phyloP scores from a whole-genome alignment of 441 rosid species.

The Corymbia calophylla region DNA sequence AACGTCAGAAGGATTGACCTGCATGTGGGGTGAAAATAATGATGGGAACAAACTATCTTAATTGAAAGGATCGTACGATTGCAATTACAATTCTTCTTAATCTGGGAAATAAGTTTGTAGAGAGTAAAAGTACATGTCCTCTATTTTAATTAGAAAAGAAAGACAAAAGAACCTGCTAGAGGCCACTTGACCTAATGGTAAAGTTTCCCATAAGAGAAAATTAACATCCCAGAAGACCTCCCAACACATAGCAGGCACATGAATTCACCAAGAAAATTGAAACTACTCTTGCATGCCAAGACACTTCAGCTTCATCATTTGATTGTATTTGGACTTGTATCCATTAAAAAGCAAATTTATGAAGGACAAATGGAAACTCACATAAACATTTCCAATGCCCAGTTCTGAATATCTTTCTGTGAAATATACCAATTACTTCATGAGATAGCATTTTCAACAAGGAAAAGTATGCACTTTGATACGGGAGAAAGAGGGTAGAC shows the following conservation, averaged over 20 bases:
- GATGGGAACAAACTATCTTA: not conserved
- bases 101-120: not conserved
- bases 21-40: slow-evolving; percentile 16
- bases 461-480: not conserved
- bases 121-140: not conserved
- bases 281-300: not conserved
- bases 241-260: not conserved
- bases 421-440: not conserved
- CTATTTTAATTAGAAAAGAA: not conserved
- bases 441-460: not conserved
- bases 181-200: not conserved
- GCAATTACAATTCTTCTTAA: not conserved
- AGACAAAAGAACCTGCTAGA: not conserved
- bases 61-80: not conserved
- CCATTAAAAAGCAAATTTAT: not conserved
- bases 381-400: not conserved
- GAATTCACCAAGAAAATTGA: not conserved
- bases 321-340: not conserved
- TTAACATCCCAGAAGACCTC: not conserved
- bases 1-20: slow-evolving; percentile 98
- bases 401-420: not conserved
- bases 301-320: not conserved
- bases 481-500: not conserved
- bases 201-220: not conserved
- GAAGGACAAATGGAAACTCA: not conserved